These are phyloP conservation scores for Sindora glabra DNA, from an alignment of 306 rosid genomes.

Conservation along the genomic window DNA sequence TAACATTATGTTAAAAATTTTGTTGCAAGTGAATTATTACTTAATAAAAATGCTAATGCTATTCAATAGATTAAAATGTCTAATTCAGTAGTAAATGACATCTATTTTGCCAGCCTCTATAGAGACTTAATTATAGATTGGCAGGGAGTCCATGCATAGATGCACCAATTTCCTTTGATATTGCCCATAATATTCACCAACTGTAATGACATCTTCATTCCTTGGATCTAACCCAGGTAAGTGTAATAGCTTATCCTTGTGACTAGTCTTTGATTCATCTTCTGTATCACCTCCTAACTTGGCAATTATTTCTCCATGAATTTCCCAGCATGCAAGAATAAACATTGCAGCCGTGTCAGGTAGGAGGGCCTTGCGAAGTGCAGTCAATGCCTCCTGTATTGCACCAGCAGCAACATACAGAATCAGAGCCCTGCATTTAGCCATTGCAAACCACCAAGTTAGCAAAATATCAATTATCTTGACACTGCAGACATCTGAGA, in stretches of 20 bases:
- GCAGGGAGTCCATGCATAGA: constrained; percentile 88
- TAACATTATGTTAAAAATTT: no score
- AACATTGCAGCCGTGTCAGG: constrained; percentile 97
- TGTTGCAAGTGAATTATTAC: no score
- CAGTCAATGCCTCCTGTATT: constrained; percentile 84
- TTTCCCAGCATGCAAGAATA: constrained; percentile 88
- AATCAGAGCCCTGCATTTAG: constrained; percentile 73
- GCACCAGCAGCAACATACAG: constrained; percentile 95
- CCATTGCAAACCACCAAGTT: no score
- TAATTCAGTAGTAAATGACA: constrained; percentile 2
- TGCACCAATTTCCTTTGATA: constrained; percentile 88
- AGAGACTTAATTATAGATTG: constrained; percentile 54
- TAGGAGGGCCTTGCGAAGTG: constrained; percentile 85
- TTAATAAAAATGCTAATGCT: no score
- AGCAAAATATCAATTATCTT: no score
- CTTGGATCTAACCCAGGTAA: constrained; percentile 68
- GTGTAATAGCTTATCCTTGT: constrained; percentile 32
- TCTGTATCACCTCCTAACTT: constrained; percentile 30
- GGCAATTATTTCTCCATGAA: constrained; percentile 53
- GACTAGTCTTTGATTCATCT: constrained; percentile 43
- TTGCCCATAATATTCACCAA: constrained; percentile 70
- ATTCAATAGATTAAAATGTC: background rate
- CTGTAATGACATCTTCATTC: constrained; percentile 75
- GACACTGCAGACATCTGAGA: background rate
- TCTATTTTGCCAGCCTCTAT: background rate